Conservation (phyloP, 2,329 filamentous ascomycete species). For the Phialophora expanda region DNA sequence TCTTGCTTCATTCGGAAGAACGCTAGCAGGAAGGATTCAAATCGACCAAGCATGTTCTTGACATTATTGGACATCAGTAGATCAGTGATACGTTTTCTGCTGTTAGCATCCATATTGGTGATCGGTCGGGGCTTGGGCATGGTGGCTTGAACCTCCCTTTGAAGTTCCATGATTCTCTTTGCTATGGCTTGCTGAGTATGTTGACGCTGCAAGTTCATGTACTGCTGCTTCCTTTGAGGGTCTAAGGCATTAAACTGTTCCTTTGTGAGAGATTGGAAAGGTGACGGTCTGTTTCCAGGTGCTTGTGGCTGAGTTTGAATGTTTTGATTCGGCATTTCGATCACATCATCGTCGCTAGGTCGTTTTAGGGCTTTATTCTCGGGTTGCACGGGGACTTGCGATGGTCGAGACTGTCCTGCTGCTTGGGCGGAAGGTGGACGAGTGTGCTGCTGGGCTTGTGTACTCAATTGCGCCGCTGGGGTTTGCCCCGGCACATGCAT, state of each 20-base stretch:
- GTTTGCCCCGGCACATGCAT: conserved; percentile 18
- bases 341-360: conserved; percentile 53
- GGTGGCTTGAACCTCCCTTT: conserved; percentile 48
- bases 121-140: conserved; percentile 44
- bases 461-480: conserved; percentile 16
- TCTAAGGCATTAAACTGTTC: conserved; percentile 45
- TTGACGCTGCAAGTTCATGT: conserved; percentile 41
- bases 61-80: conserved; percentile 48
- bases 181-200: conserved; percentile 41
- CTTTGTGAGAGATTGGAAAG: conserved; percentile 27
- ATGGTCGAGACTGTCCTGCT: conserved; percentile 27
- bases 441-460: conserved; percentile 26
- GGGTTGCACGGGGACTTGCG: conserved; percentile 34
- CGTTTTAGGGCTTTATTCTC: conserved; percentile 53
- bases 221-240: conserved; percentile 51
- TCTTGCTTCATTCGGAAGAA: conserved; percentile 49
- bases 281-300: conserved; percentile 17
- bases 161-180: conserved; percentile 49
- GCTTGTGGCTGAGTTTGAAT: conserved; percentile 21
- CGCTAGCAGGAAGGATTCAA: conserved; percentile 51
- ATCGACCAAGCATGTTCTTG: conserved; percentile 50
- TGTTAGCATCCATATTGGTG: conserved; percentile 44
- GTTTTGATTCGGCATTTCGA: conserved; percentile 42
- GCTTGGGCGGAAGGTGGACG: conserved; percentile 28
- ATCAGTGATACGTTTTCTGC: conserved; percentile 28